Evolutionary conservation across 2,329 filamentous ascomycete species (phyloP), one percentile per base, ranked within the genome.

Genomic region (Penicillium paneum): DNA sequence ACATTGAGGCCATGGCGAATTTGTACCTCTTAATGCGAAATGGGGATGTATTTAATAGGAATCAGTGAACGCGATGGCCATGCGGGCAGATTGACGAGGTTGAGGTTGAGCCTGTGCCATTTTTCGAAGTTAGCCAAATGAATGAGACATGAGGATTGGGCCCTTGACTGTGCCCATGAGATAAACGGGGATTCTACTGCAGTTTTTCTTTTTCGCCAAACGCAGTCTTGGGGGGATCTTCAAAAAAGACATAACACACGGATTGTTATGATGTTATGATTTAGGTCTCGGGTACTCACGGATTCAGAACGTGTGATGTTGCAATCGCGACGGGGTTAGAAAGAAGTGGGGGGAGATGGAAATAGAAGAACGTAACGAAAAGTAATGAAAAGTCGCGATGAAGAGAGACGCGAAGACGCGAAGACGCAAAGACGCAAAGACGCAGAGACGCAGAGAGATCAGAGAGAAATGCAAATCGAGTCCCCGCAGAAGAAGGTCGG

Each of bases 1-100:
- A 85, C 52, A 83, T 67, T 31, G 64, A 66, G 28, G 63, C 60
- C 67, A 70, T 69, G 39, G 35, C 38, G n/a, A 52, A 17, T 34
- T 34, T 15, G 40, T 31, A 3, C 31, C 28, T 29, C 24, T 17
- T 17, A 28, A 31, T 19, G 17, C 11, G 12, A 31, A 44, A 47
- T 31, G 13, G 26, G 32, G 8, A 46, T 52, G 19, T 24, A 49
- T 32, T 32, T 31, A 43, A 17, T 29, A 26, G 43, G 45, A 17
- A 34, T 21, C 19, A 39, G 17, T 36, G 36, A 32, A 49, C 36
- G 29, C 36, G 56, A 55, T 39, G 51, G 60, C 58, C 60, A 64
- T 64, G 49, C 54, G 55, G 54, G 49, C 51, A 34, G 42, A 49
- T 24, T 28, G 17, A 17, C 34, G 36, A 38, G 40, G 10, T 49